Conservation (phyloP, 2,329 filamentous ascomycete genomes). For the Thelonectria rubi region DNA sequence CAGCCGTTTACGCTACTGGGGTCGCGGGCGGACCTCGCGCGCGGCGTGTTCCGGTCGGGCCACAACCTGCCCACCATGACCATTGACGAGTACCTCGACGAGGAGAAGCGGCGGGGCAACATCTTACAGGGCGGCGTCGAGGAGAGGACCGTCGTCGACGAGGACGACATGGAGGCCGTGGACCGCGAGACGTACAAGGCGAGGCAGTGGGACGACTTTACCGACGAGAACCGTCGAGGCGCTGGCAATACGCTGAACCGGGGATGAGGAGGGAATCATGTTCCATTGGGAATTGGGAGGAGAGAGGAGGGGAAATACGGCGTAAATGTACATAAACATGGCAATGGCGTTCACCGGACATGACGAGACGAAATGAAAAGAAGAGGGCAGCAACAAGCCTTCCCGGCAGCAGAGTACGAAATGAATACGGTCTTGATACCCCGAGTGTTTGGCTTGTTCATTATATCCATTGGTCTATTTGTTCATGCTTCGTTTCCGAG, state of each 20-base stretch:
- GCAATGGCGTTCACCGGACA: slow-evolving; percentile 14
- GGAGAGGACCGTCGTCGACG: slow-evolving; percentile 78
- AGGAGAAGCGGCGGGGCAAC: slow-evolving; percentile 83
- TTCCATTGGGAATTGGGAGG: background rate
- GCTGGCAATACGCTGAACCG: slow-evolving; percentile 85
- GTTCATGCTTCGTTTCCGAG: background rate
- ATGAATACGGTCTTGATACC: slow-evolving; percentile 24
- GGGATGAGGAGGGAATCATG: slow-evolving; percentile 56
- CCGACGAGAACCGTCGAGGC: slow-evolving; percentile 86
- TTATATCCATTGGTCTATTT: background rate
- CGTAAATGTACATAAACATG: background rate
- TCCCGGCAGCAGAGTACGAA: background rate
- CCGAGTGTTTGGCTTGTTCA: slow-evolving; percentile 8
- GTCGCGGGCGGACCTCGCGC: slow-evolving; percentile 76
- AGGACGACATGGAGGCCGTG: slow-evolving; percentile 88
- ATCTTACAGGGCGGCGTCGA: slow-evolving; percentile 93
- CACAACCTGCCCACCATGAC: slow-evolving; percentile 97
- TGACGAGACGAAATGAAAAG: background rate
- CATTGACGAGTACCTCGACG: slow-evolving; percentile 96
- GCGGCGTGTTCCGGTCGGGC: slow-evolving; percentile 86
- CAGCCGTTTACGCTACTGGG: slow-evolving; percentile 89
- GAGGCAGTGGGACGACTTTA: slow-evolving; percentile 93
- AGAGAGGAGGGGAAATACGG: background rate
- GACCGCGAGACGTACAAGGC: slow-evolving; percentile 95
- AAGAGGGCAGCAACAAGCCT: background rate